Conservation (phyloP, 1,284 basidiomycete species). For the Trichosporon sp. region DNA sequence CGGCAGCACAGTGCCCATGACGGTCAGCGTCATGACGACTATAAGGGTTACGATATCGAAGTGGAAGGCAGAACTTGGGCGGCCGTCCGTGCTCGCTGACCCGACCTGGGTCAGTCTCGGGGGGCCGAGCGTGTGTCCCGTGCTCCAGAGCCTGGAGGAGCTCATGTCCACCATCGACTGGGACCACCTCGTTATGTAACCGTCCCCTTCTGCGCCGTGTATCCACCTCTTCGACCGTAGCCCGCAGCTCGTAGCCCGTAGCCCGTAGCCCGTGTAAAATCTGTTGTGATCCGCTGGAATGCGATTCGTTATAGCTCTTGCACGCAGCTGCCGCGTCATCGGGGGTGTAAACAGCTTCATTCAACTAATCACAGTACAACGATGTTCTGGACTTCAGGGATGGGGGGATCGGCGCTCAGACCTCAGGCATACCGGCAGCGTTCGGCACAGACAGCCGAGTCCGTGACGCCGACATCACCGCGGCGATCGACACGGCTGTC, state of each 20-base stretch:
- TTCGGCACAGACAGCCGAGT: too few species aligned
- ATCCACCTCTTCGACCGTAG: background rate
- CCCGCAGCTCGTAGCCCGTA: too few species aligned
- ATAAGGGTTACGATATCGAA: constrained; percentile 12
- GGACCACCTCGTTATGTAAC: constrained; percentile 15
- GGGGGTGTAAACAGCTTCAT: background rate
- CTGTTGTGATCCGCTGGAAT: background rate
- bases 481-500: too few species aligned
- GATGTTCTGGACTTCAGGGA: background rate
- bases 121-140: background rate
- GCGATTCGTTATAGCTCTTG: too few species aligned
- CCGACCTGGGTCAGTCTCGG: constrained; percentile 9
- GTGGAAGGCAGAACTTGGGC: constrained; percentile 3
- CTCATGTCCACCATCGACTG: constrained; percentile 17
- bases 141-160: constrained; percentile 12
- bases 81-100: background rate
- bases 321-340: background rate
- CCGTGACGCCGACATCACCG: too few species aligned
- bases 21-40: constrained; percentile 12
- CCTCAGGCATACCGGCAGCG: background rate
- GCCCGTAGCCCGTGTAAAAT: too few species aligned
- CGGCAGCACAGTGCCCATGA: constrained; percentile 27
- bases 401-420: background rate
- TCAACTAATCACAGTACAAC: constrained; percentile 7
- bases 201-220: background rate